Base-by-base conservation (phyloP, 495 filamentous ascomycete genomes). In the Tuber microsphaerosporum region DNA sequence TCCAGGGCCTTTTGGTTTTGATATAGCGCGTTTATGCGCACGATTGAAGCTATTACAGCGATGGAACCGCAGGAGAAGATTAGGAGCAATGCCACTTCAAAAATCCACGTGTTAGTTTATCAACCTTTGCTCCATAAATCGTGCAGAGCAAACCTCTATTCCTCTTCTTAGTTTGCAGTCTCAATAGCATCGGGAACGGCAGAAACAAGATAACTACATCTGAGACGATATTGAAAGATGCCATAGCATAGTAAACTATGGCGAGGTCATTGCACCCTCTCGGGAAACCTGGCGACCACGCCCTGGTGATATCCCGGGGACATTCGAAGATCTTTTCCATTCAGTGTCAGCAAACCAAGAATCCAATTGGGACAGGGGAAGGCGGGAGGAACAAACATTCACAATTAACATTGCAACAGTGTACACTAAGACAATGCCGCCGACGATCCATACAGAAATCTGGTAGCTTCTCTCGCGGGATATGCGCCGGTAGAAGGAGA, bases 401-500 rank as follows among this genome's bases (percentile, higher is more conserved):
- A 83, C 82, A 41, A 84, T 69, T 19, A 81, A 39, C 48, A 82
- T 74, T n/a, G 74, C 74, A 56, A 80, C 44, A 3, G 74, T 75
- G 71, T 81, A 82, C 39, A 48, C 31, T 19, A 69, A 22, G 37
- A 84, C 70, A 26, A 83, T 19, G 31, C 75, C 76, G 61, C 80
- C 75, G 48, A 83, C 45, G 34, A 76, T 75, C 31, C 77, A 79
- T 48, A 83, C 76, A 31, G 72, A 44, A 10, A 76, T 69, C 65
- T 80, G 75, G 61, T 84, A 83, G 22, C 31, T 45, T 65, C 71
- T 78, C 41, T 77, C 70, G 8, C 77, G 82, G 12, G 82, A 82
- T 71, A 84, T 68, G 17, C 80, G 78, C 12, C 75, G 74, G 72
- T 84, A 84, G 56, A 84, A 80, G 56, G 74, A 80, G 22, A 84